phyloP scores from a whole-genome alignment of 371 early-diverging fungal species.

The Apophysomyces sp. region DNA sequence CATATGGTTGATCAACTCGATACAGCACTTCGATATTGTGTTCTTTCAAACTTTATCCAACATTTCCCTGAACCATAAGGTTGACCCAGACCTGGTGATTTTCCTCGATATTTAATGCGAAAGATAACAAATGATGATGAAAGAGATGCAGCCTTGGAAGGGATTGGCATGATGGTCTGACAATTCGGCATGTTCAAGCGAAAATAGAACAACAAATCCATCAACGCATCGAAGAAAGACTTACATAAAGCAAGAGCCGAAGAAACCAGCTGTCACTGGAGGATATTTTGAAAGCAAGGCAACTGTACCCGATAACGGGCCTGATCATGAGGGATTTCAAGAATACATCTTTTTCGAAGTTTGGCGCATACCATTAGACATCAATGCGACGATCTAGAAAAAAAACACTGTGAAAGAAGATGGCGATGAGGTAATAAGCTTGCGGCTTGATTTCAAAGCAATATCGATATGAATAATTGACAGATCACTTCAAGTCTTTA shows the following conservation, averaged over 20 bases:
- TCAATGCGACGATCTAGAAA: neutral
- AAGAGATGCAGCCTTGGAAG: neutral
- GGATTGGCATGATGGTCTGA: neutral
- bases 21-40: neutral
- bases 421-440: neutral
- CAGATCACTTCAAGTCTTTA: too few relatives aligned
- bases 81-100: neutral
- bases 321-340: neutral
- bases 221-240: neutral
- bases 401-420: neutral
- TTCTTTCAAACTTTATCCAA: neutral
- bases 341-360: neutral
- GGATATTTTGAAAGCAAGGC: neutral
- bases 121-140: neutral
- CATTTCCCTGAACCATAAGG: neutral
- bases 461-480: too few relatives aligned
- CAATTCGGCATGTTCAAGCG: neutral
- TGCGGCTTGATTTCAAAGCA: neutral
- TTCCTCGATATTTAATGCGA: neutral
- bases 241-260: neutral
- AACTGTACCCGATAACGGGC: neutral
- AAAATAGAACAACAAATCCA: neutral
- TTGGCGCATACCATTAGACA: neutral
- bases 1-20: neutral
- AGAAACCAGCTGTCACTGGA: neutral